phyloP scores from a whole-genome alignment of 106 monocot genomes.

The Xerophyta viscosa region DNA sequence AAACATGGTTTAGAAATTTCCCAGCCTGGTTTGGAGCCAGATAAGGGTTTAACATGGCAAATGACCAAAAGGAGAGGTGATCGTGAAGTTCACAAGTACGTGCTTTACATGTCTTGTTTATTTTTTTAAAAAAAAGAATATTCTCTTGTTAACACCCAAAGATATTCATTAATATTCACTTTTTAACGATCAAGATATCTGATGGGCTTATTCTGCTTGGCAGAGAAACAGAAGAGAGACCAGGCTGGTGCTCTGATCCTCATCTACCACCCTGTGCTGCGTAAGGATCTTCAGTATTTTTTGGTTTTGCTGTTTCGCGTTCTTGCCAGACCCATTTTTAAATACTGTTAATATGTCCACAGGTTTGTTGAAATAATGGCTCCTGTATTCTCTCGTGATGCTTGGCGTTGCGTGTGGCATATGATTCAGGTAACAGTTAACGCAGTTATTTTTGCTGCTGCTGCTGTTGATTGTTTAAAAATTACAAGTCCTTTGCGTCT shows the following conservation, averaged over 20 bases:
- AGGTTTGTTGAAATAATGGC: constrained; percentile 13
- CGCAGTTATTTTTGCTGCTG: too few species aligned
- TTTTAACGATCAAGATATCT: not conserved
- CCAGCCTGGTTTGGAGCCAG: constrained; percentile 10
- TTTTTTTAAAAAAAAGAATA: not conserved
- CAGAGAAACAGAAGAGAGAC: constrained; percentile 13
- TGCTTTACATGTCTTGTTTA: not conserved
- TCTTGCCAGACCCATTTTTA: not conserved
- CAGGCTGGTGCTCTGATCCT: constrained; percentile 12
- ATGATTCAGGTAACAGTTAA: constrained; percentile 5
- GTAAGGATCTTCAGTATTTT: not conserved
- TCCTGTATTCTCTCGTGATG: constrained; percentile 9
- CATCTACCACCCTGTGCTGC: constrained; percentile 14
- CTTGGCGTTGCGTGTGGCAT: constrained; percentile 14
- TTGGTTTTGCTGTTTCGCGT: not conserved
- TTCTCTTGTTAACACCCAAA: too few species aligned
- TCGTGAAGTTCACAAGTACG: constrained; percentile 16
- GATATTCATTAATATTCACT: too few species aligned
- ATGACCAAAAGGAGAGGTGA: constrained; percentile 10
- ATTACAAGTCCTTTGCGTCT: not conserved
- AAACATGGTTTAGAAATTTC: constrained; percentile 15
- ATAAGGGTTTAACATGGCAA: constrained; percentile 8
- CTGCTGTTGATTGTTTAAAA: too few species aligned
- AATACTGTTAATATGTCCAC: not conserved
- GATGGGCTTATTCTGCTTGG: not conserved